These are phyloP conservation scores for Grigorovia humatica DNA, from an alignment of 805 yeast species.

Conservation along the genomic window DNA sequence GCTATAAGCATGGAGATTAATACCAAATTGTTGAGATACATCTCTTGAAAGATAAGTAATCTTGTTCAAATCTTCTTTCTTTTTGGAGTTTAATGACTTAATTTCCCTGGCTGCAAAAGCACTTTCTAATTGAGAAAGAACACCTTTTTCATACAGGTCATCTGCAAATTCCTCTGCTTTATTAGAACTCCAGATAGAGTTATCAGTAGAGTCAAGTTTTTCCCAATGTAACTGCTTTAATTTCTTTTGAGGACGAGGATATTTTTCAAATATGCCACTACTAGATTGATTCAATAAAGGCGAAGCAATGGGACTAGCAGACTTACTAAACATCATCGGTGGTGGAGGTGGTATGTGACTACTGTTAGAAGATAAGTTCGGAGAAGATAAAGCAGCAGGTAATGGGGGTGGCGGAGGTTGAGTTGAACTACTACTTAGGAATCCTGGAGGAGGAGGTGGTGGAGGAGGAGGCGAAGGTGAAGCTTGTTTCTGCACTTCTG, in stretches of 20 bases:
- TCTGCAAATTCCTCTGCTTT: conserved; percentile 49
- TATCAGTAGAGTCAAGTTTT: conserved; percentile 70
- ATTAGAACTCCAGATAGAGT: conserved; percentile 75
- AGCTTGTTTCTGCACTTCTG: neutral
- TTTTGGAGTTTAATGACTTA: conserved; percentile 39
- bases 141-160: conserved; percentile 63
- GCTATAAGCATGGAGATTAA: conserved; percentile 75
- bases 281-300: conserved; percentile 28
- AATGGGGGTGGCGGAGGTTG: conserved; percentile 29
- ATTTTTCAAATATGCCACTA: conserved; percentile 33
- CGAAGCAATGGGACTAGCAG: conserved; percentile 15
- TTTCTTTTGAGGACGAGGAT: conserved; percentile 62
- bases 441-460: conserved; percentile 19
- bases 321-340: conserved; percentile 10
- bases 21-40: conserved; percentile 88
- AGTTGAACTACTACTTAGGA: conserved; percentile 1
- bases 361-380: conserved; percentile 29
- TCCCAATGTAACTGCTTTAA: conserved; percentile 97
- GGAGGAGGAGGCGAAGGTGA: conserved; percentile 19
- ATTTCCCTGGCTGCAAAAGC: conserved; percentile 77
- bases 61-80: conserved; percentile 42
- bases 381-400: conserved; percentile 24
- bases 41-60: conserved; percentile 70
- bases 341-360: conserved; percentile 12
- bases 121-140: conserved; percentile 72